Percentiles rank a stretch among this genome's conserved stretches.
Conservation (phyloP, 225 moss, liverwort and hornwort species). For the Asterella californica region DNA sequence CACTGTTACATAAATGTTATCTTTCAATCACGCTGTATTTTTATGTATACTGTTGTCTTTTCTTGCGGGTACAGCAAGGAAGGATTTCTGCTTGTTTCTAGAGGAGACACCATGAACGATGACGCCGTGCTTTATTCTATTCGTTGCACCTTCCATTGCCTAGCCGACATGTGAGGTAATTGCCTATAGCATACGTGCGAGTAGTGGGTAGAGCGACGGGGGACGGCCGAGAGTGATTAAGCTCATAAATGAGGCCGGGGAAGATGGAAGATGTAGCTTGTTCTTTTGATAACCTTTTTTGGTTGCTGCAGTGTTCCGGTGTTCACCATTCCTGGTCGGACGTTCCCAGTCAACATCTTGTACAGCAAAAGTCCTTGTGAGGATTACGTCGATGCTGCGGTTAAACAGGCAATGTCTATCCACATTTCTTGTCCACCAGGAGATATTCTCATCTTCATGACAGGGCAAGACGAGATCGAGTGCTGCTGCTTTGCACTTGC, state of each 20-base stretch:
- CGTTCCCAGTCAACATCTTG: slow-evolving; percentile 89
- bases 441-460: slow-evolving; percentile 98
- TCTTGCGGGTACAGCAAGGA: too few species aligned
- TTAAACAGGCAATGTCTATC: slow-evolving; percentile 99
- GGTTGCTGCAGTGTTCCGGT: slow-evolving; percentile 73
- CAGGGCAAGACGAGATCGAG: slow-evolving; percentile 99
- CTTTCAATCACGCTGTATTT: neutral
- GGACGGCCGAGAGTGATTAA: too few species aligned
- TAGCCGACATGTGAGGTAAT: too few species aligned
- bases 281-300: slow-evolving; percentile 6
- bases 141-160: neutral
- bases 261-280: neutral
- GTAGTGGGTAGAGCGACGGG: too few species aligned
- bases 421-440: slow-evolving; percentile 91
- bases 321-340: slow-evolving; percentile 88
- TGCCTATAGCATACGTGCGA: too few species aligned
- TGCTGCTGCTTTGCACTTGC: slow-evolving; percentile 95
- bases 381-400: slow-evolving; percentile 97
- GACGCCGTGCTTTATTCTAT: too few species aligned
- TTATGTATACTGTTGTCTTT: neutral
- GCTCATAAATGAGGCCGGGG: neutral
- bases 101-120: too few species aligned
- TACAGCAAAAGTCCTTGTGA: slow-evolving; percentile 97
- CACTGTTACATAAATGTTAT: neutral
- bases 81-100: too few species aligned